Conservation (phyloP, 176 grass and related monocot species). For the Musa beccarii region DNA sequence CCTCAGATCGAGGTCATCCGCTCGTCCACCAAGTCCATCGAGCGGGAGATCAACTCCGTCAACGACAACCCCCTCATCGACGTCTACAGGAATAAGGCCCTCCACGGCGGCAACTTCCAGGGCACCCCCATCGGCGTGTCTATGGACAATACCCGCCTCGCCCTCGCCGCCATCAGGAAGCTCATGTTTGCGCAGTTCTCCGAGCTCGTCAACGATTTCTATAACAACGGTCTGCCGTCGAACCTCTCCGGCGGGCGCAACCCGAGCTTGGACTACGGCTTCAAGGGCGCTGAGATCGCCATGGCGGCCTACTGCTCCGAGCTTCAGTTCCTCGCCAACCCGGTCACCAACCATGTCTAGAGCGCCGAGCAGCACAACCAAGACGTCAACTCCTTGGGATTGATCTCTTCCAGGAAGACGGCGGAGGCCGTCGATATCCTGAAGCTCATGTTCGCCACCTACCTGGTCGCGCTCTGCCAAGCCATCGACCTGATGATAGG, state of each 20-base stretch:
- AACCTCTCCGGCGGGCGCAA: slow-evolving; percentile 76
- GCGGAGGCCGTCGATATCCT: slow-evolving; percentile 68
- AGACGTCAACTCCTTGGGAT: slow-evolving; percentile 80
- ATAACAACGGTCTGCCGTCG: slow-evolving; percentile 81
- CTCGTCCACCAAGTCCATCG: slow-evolving; percentile 8
- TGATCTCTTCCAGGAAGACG: slow-evolving; percentile 82
- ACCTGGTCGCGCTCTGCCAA: slow-evolving; percentile 54
- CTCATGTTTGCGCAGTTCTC: slow-evolving; percentile 92
- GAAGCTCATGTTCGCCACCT: slow-evolving; percentile 92
- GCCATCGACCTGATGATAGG: slow-evolving; percentile 34
- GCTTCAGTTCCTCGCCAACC: slow-evolving; percentile 82
- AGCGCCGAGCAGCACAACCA: slow-evolving; percentile 96
- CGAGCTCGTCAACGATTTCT: slow-evolving; percentile 75
- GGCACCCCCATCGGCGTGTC: slow-evolving; percentile 88
- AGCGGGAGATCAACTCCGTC: slow-evolving; percentile 28
- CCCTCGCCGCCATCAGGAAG: slow-evolving; percentile 75
- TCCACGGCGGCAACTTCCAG: slow-evolving; percentile 92
- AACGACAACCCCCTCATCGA: slow-evolving; percentile 36
- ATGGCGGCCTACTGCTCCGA: slow-evolving; percentile 88
- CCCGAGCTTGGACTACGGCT: slow-evolving; percentile 85
- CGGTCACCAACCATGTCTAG: slow-evolving; percentile 88
- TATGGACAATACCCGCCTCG: slow-evolving; percentile 91
- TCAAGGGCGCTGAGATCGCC: slow-evolving; percentile 86
- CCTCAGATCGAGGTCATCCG: slow-evolving; percentile 15
- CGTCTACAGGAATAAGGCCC: slow-evolving; percentile 62